Evolutionary conservation across 352 stramenopile species (phyloP).

Genomic region (Labyrinthula sp.): DNA sequence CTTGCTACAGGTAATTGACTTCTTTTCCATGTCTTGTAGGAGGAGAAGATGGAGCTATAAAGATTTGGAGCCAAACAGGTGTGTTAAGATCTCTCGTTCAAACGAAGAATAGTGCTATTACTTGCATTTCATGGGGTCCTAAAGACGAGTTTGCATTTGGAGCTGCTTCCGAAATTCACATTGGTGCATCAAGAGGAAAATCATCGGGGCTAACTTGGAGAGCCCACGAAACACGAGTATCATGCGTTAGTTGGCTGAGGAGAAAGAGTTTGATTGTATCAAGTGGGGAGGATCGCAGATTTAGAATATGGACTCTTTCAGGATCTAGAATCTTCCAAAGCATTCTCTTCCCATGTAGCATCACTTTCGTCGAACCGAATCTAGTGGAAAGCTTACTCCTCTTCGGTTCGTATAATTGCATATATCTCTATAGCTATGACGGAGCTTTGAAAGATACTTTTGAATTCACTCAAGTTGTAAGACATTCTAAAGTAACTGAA

Average conservation of each 20-base stretch:
- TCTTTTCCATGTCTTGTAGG: no score
- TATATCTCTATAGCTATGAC: no score
- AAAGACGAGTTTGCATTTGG: constrained; percentile 67
- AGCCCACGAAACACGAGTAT: constrained; percentile 60
- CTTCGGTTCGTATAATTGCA: no score
- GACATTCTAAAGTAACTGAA: no score
- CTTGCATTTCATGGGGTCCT: constrained; percentile 63
- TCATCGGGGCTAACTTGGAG: constrained; percentile 51
- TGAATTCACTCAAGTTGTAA: no score
- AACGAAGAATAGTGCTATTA: constrained; percentile 48
- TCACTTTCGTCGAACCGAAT: no score
- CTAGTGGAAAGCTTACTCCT: no score
- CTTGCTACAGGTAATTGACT: no score
- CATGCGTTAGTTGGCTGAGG: constrained; percentile 71
- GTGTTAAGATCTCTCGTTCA: constrained; percentile 57
- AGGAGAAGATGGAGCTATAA: constrained; percentile 71
- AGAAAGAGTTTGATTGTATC: constrained; percentile 69
- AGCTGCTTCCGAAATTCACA: constrained; percentile 57
- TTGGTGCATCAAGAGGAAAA: constrained; percentile 44
- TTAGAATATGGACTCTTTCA: constrained; percentile 70
- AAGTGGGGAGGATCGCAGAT: constrained; percentile 69
- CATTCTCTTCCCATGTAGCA: no score
- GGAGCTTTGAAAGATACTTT: no score
- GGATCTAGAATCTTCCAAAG: constrained; percentile 60
- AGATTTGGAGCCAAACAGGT: constrained; percentile 48